Base-by-base conservation (phyloP, 345 rosid genomes). In the Turritis glabra region DNA sequence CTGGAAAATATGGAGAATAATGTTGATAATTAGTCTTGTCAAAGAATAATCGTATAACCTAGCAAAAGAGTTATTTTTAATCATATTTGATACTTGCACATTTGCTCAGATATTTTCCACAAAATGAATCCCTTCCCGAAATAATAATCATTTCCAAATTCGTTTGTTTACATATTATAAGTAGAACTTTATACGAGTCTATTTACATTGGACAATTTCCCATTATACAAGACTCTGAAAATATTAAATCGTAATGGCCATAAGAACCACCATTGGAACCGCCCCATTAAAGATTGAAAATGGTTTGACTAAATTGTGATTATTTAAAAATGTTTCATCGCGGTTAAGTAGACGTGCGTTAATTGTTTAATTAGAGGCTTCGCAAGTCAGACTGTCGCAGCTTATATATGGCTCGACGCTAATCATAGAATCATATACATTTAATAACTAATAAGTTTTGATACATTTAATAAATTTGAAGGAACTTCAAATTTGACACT, bases 251-350 rank as follows among this genome's bases (percentile, higher is more conserved):
- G 29, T 51, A 41, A 41, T 23, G 59, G 44, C 58, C 70, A 44
- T 43, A 30, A 70, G 70, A 52, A 69, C 43, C 57, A 53, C 70
- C 58, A 61, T 14, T 9, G 21, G 50, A 76, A 69, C 69, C 64
- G 50, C 56, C 79, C 50, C 74, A 75, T 23, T 51, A 51, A 23
- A 41, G 37, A 59, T 68, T 68, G 55, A 75, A 75, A 51, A 75
- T 53, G 69, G 69, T 68, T 60, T 75, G 74, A 75, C 79, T 75
- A 12, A 59, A 27, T 6, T 75, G 47, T 59, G 63, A 75, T 75
- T 75, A 66, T 52, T 59, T 67, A 43, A 13, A 48, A 11, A 75
- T 67, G 46, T 75, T 75, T 67, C 38, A 47, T 48, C 26, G 26
- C 10, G 25, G 54, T 75, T 29, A 64, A 19, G 67, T 29, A 58